Evolutionary conservation across 148 eudicot species (phyloP).

Genomic region (Camellia japonica): DNA sequence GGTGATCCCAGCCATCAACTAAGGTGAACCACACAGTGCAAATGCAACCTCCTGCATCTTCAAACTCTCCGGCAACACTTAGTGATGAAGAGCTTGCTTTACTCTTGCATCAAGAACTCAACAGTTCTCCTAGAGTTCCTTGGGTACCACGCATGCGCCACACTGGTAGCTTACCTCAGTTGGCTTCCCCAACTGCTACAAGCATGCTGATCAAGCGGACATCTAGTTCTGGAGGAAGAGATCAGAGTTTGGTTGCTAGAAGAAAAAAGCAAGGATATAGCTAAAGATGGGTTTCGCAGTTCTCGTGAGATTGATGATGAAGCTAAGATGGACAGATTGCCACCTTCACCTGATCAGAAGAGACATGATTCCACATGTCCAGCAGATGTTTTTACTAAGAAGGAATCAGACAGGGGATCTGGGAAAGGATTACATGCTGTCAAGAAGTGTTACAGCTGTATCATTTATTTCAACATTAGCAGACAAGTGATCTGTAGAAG

Average conservation of each 20-base stretch:
- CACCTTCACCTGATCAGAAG: constrained; percentile 50
- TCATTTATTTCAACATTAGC: no score
- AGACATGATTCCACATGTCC: constrained; percentile 38
- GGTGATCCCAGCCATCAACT: constrained; percentile 47
- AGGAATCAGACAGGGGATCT: constrained; percentile 45
- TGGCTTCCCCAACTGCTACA: constrained; percentile 61
- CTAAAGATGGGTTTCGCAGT: constrained; percentile 49
- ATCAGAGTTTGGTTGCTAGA: constrained; percentile 58
- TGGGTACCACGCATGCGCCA: constrained; percentile 92
- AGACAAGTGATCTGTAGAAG: no score
- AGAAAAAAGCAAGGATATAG: constrained; percentile 62
- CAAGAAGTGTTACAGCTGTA: no score
- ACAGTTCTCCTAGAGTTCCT: constrained; percentile 97
- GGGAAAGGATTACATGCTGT: constrained; percentile 28
- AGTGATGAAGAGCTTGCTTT: constrained; percentile 99
- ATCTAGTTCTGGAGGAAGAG: constrained; percentile 70
- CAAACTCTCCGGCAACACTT: constrained; percentile 64
- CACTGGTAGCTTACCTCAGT: constrained; percentile 80
- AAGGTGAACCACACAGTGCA: constrained; percentile 45
- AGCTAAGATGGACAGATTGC: constrained; percentile 47
- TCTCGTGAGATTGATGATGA: constrained; percentile 57
- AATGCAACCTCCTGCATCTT: constrained; percentile 49
- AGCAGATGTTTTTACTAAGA: constrained; percentile 41
- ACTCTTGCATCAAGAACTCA: constrained; percentile 89
- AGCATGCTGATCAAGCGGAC: constrained; percentile 69